Evolutionary conservation across 1,284 basidiomycete genomes (phyloP), one percentile per base, ranked within the genome.

Genomic region (Malassezia equina): DNA sequence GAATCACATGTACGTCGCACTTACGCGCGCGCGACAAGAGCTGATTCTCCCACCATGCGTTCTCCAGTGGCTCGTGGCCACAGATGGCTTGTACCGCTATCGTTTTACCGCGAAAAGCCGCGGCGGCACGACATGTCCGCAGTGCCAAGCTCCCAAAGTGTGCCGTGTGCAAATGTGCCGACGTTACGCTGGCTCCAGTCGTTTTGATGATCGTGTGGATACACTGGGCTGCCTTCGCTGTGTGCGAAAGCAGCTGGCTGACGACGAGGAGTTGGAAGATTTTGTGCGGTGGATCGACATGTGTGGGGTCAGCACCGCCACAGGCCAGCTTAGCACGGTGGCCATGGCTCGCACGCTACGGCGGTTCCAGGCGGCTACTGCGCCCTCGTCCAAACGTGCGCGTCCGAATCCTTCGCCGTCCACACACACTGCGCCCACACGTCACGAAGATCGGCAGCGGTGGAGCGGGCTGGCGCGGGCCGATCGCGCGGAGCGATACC

Each of bases 1-100:
- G 21, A 67, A 66, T 36, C 65, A 63, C 32, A 63, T 67, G 41
- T 70, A 70, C 19, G 67, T 70, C 3, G 67, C 66, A 0, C 39
- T 66, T 12, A 68, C 67, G 9, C 53, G 67, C 33, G 67, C 67
- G 17, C 64, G 67, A 40, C 47, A 47, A 3, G 48, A 60, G 31
- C 59, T 70, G 4, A 46, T 66, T 9, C 44, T 70, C 15, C 55
- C 55, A 2, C 49, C 34, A 23, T 47, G 53, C 21, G 51, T 68
- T 9, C 34, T 66, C 7, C 53, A 62, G 36, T 70, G 67, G 67
- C 55, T 69, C 17, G 59, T 59, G 3, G 63, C 62, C 6, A 52
- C 64, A 7, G 53, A 64, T 1, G 67, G 67, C 3, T 34, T 63
- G 25, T 63, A 58, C 19, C 54, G 58, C 17, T 61, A 51, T 45